Base-by-base conservation (phyloP, 495 filamentous ascomycete genomes). In the Podospora pseudoanserina region DNA sequence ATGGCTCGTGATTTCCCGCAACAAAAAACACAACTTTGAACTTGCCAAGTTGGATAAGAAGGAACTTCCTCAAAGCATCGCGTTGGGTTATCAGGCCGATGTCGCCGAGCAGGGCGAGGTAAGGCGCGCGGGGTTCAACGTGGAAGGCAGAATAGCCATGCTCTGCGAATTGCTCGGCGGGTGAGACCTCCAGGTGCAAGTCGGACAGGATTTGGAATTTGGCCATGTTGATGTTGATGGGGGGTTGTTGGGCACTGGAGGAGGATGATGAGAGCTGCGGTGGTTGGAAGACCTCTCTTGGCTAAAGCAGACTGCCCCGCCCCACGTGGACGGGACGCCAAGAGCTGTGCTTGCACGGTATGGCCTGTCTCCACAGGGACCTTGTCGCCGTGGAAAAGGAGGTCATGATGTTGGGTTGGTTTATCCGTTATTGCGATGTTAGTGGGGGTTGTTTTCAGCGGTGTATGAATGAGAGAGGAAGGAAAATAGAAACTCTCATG, bases 1-100 rank as follows among this genome's bases (percentile, higher is more conserved):
- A 88, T 2, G 85, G 73, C 69, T 89, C 86, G 67, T 89, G 86
- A 67, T 88, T 89, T 0, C 86, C 86, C 1, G 84, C 74, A 0
- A 88, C 73, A 55, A 85, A 76, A 55, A 87, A 82, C 0, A 90
- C 83, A 2, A 79, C 67, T 19, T 74, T 63, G 66, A 86, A 87
- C 7, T 77, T 68, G 2, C 23, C 11, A 18, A 89, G 77, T 67
- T 86, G 85, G 15, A 59, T 66, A 15, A 70, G 78, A 26, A 87
- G 72, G 68, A 85, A 87, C 0, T 34, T 39, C n/a, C 81, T 74
- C 44, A 76, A 80, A 0, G 80, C 76, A 19, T 76, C 73, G 61
- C 84, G 79, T 28, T 74, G 68, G 20, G 63, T 65, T 30, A 79
- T 73, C 63, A 79, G 74, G 34, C 86, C 86, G 64, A 89, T 88